Evolutionary conservation across 768 basidiomycete genomes (phyloP), one percentile per base, ranked within the genome.

Genomic region (Serpula lacrymans): DNA sequence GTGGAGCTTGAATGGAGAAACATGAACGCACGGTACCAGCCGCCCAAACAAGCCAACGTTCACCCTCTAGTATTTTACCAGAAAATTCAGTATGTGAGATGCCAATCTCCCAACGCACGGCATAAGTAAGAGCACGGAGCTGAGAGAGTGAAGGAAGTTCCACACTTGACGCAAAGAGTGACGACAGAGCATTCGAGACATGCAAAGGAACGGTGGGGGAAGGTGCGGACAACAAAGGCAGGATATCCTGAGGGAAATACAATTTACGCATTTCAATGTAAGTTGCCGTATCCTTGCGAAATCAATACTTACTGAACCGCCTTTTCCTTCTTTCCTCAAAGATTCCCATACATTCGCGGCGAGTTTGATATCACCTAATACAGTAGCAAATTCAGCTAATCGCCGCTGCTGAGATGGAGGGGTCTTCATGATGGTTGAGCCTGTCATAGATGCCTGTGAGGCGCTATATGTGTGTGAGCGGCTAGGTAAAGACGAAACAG

Each of bases 381-480:
- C 79, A 14, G 96, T 96, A 7, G 91, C 83, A 64, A 98, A 94
- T 60, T 99, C 96, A 8, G 93, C 96, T 3, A 98, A 69, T n/a
- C 95, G 81, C 32, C 92, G 75, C 48, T 84, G 80, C 51, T 85
- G 88, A 4, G 82, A 72, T 6, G 79, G 78, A 6, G 76, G 72
- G 20, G 70, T 54, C 28, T 47, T 35, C 2, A 43, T 29, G 31
- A 43, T 47, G 23, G n/a, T 34, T 27, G 41, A 53, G 17, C 44
- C 43, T 28, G 52, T 49, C 24, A 52, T 18, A 1, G 45, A 37
- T 47, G 65, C 29, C 65, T 63, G 35, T 9, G 68, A 53, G 59
- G 62, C 25, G 63, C 59, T 50, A 54, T 65, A 50, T 59, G 63
- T 45, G 55, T 71, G 45, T 53, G 71, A 50, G 54, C 69, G 65